Evolutionary conservation across 2,329 filamentous ascomycete genomes (phyloP).

Genomic region (Xylaria digitata): DNA sequence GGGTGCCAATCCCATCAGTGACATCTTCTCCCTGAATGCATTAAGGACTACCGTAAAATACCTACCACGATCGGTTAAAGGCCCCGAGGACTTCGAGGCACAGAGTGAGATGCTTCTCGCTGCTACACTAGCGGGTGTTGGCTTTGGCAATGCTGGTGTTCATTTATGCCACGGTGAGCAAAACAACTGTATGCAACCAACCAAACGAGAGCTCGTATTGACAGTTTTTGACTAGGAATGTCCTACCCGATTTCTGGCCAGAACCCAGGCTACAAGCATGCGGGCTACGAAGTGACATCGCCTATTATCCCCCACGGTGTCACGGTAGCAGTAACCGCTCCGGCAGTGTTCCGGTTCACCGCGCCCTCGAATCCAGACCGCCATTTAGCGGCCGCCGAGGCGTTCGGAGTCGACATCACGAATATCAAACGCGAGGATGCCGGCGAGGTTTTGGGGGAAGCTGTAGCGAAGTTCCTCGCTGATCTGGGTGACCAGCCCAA

Average conservation of each 20-base stretch:
- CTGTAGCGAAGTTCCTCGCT: constrained; percentile 81
- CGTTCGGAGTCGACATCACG: constrained; percentile 88
- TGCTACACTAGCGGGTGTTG: constrained; percentile 91
- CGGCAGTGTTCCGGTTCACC: constrained; percentile 94
- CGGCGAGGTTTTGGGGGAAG: constrained; percentile 87
- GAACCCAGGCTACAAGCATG: constrained; percentile 89
- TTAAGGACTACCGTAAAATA: constrained; percentile 89
- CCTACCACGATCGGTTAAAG: constrained; percentile 84
- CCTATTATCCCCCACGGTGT: constrained; percentile 96
- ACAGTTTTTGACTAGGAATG: constrained; percentile 71
- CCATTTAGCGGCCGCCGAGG: constrained; percentile 88
- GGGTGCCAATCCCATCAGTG: constrained; percentile 95
- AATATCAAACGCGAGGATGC: constrained; percentile 90
- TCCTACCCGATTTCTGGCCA: constrained; percentile 97
- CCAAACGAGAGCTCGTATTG: constrained; percentile 1
- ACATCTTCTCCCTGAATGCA: constrained; percentile 93
- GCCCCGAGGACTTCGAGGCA: constrained; percentile 91
- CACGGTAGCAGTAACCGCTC: constrained; percentile 91
- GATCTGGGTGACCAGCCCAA: constrained; percentile 89
- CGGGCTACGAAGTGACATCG: constrained; percentile 80
- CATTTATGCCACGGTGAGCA: constrained; percentile 74
- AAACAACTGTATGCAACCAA: constrained; percentile 3
- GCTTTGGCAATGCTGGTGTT: constrained; percentile 97
- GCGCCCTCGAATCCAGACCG: constrained; percentile 91
- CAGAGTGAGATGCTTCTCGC: constrained; percentile 96